Conservation (phyloP, 2,329 filamentous ascomycete species). For the Pezicula rhizophila region DNA sequence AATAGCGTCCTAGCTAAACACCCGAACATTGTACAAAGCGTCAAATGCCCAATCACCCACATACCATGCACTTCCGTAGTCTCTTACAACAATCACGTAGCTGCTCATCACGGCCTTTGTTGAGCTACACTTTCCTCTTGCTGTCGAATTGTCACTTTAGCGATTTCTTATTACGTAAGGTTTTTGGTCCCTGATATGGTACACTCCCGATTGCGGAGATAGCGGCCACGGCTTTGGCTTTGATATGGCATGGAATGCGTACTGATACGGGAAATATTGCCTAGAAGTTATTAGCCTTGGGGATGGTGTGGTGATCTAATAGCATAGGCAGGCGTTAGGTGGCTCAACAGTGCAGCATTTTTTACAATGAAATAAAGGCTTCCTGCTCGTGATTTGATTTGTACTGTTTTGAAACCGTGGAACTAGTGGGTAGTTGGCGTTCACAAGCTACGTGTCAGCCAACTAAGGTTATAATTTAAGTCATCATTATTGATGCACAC, state of each 20-base stretch:
- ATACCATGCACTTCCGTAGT: neutral
- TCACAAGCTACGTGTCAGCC: no score
- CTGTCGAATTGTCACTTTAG: slow-evolving; percentile 15
- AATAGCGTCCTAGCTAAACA: no score
- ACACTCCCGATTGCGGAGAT: neutral
- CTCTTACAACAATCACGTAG: neutral
- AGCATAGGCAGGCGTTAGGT: slow-evolving; percentile 1
- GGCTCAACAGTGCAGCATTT: neutral
- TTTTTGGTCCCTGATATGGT: slow-evolving; percentile 3
- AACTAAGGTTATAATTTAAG: no score
- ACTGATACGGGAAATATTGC: neutral
- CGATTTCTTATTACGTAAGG: slow-evolving; percentile 9
- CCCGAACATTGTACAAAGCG: neutral
- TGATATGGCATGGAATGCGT: neutral
- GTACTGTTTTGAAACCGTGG: neutral
- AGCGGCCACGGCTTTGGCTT: no score
- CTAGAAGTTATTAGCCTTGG: neutral
- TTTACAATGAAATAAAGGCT: neutral
- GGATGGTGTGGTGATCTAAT: neutral
- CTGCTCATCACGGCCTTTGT: slow-evolving; percentile 1
- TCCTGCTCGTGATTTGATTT: neutral
- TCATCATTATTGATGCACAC: no score
- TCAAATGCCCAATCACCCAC: neutral
- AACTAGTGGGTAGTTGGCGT: no score
- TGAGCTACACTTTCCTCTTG: slow-evolving; percentile 1